phyloP scores from a whole-genome alignment of 108 stramenopile species.

The Nitzschia sp. region DNA sequence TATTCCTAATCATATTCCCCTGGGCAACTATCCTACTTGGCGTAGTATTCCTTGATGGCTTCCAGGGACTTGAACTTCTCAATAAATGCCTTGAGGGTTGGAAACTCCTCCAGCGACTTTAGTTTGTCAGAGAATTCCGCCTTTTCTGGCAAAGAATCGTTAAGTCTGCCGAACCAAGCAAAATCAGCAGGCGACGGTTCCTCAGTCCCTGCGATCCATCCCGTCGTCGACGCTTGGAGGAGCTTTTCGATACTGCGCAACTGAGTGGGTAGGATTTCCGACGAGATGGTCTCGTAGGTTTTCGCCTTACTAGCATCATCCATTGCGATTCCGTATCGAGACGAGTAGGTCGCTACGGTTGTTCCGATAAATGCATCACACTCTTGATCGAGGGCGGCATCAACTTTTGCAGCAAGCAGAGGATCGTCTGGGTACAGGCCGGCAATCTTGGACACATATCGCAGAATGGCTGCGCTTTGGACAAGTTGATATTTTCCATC shows the following conservation, averaged over 20 bases:
- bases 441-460: slow-evolving; percentile 32
- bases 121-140: slow-evolving; percentile 22
- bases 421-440: slow-evolving; percentile 35
- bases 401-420: slow-evolving; percentile 30
- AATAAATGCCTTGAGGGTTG: slow-evolving; percentile 32
- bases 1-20: not conserved
- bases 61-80: slow-evolving; percentile 34
- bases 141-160: slow-evolving; percentile 10
- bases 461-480: slow-evolving; percentile 38
- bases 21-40: not conserved
- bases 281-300: slow-evolving; percentile 12
- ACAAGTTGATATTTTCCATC: slow-evolving; percentile 37
- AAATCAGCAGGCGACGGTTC: slow-evolving; percentile 42
- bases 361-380: slow-evolving; percentile 32
- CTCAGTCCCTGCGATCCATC: slow-evolving; percentile 47
- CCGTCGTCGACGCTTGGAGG: slow-evolving; percentile 27
- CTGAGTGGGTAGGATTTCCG: slow-evolving; percentile 29
- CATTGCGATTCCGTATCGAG: slow-evolving; percentile 24
- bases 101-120: slow-evolving; percentile 32
- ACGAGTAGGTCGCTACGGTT: slow-evolving; percentile 23
- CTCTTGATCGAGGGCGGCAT: slow-evolving; percentile 32
- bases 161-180: slow-evolving; percentile 28
- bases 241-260: slow-evolving; percentile 28
- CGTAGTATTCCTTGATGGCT: slow-evolving; percentile 37
- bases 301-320: slow-evolving; percentile 20